Percentiles rank a stretch among this genome's conserved stretches.
phyloP scores from a whole-genome alignment of 495 filamentous ascomycete species.

The Clohesyomyces aquaticus region DNA sequence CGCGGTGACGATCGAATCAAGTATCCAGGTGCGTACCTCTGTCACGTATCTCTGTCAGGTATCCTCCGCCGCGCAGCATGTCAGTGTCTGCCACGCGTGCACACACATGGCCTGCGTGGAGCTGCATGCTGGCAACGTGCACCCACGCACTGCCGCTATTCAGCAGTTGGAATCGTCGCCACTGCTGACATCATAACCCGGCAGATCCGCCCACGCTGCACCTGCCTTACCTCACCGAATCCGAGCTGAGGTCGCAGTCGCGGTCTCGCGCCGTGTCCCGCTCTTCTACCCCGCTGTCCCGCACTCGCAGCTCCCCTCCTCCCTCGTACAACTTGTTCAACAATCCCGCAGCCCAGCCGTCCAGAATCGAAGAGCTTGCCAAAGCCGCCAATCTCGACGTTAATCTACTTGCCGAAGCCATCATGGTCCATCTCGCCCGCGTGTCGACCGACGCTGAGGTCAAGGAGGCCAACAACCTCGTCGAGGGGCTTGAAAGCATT shows the following conservation, averaged over 20 bases:
- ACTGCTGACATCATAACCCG: not conserved
- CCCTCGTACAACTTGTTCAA: not conserved
- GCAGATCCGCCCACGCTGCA: not conserved
- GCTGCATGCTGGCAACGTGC: too few species aligned
- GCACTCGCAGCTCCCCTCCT: not conserved
- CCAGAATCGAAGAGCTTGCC: not conserved
- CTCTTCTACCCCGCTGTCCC: not conserved
- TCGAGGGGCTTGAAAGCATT: slow-evolving; percentile 54
- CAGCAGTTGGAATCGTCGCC: not conserved
- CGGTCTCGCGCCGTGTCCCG: not conserved
- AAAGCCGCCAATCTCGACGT: not conserved
- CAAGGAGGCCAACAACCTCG: slow-evolving; percentile 40
- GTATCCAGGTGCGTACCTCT: not conserved
- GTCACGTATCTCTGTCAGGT: too few species aligned
- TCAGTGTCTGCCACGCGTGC: too few species aligned
- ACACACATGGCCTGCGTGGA: too few species aligned
- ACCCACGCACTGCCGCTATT: not conserved
- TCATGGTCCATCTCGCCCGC: slow-evolving; percentile 69
- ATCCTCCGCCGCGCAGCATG: not conserved
- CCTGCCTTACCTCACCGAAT: not conserved
- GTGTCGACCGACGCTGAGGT: slow-evolving; percentile 58
- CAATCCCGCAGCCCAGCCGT: too few species aligned
- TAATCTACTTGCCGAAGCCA: slow-evolving; percentile 33
- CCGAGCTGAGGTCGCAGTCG: not conserved
- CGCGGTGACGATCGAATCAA: slow-evolving; percentile 8